phyloP scores from a whole-genome alignment of 1,284 basidiomycete species.

The Vanrija sp. region DNA sequence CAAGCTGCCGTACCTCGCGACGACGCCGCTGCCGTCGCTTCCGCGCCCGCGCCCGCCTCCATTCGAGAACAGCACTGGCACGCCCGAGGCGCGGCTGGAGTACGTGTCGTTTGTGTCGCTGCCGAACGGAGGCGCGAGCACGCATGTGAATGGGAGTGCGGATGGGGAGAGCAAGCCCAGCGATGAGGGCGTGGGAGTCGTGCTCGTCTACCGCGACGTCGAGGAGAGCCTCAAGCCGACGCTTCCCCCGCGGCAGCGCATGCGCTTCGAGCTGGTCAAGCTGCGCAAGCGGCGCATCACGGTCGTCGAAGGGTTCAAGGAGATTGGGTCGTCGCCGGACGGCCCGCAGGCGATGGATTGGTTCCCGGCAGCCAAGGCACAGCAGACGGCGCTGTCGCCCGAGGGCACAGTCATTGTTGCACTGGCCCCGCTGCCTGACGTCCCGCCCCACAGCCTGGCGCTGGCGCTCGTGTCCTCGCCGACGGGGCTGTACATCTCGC shows the following conservation, averaged over 20 bases:
- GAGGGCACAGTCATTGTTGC: slow-evolving; percentile 20
- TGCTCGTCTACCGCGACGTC: slow-evolving; percentile 12
- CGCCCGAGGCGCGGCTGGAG: slow-evolving; percentile 8
- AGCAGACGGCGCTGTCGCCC: slow-evolving; percentile 16
- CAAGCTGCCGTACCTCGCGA: slow-evolving; percentile 23
- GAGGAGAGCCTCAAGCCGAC: slow-evolving; percentile 1
- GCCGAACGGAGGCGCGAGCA: background rate
- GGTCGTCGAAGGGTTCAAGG: slow-evolving; percentile 19
- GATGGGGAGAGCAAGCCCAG: background rate
- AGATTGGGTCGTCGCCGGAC: slow-evolving; percentile 7
- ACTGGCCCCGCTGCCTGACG: slow-evolving; percentile 22
- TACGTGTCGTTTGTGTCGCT: slow-evolving; percentile 13
- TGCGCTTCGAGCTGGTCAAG: slow-evolving; percentile 15
- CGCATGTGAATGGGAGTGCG: background rate
- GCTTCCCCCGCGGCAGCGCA: slow-evolving; percentile 4
- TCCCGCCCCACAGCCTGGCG: slow-evolving; percentile 23
- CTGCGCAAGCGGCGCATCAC: slow-evolving; percentile 8
- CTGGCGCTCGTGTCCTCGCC: slow-evolving; percentile 24
- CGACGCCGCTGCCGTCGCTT: slow-evolving; percentile 30
- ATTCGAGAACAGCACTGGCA: background rate
- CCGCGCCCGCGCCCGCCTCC: slow-evolving; percentile 12
- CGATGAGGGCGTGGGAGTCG: slow-evolving; percentile 5
- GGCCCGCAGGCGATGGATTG: slow-evolving; percentile 8
- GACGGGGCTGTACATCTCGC: slow-evolving; percentile 13
- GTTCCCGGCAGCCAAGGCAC: slow-evolving; percentile 8